A percentile compares a stretch with the other conserved stretches of the same genome.
Evolutionary conservation across 805 yeast genomes (phyloP).

Genomic region (Metschnikowia peoriensis): DNA sequence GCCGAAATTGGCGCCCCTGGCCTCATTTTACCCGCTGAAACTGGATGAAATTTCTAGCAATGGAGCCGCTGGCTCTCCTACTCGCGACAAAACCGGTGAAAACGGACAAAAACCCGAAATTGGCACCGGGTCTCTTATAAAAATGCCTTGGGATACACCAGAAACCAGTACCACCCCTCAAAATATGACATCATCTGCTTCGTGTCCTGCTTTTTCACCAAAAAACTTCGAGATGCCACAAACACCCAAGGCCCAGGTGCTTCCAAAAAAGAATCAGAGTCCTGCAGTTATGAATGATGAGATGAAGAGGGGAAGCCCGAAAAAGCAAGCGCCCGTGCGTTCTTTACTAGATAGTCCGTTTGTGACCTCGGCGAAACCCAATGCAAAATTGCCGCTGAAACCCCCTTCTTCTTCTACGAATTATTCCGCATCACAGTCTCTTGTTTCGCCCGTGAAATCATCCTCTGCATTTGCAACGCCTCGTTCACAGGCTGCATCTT

Average conservation of each 20-base stretch:
- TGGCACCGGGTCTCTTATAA: background rate
- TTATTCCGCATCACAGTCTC: too few relatives aligned
- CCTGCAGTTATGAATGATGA: too few relatives aligned
- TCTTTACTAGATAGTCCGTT: constrained; percentile 13
- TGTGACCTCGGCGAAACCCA: background rate
- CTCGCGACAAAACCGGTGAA: background rate
- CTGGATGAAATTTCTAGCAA: background rate
- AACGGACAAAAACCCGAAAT: background rate
- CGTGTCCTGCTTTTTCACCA: constrained; percentile 8
- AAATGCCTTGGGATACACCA: constrained; percentile 1
- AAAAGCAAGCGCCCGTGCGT: constrained; percentile 7
- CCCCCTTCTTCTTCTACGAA: too few relatives aligned
- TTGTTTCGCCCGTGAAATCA: constrained; percentile 2
- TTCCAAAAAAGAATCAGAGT: background rate
- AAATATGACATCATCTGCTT: constrained; percentile 4
- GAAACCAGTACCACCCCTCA: background rate
- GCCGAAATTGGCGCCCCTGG: constrained; percentile 22
- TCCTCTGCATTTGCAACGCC: constrained; percentile 12
- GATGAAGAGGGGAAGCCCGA: background rate
- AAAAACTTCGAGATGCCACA: background rate
- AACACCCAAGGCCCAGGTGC: background rate
- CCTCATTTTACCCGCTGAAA: constrained; percentile 1
- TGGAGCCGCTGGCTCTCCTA: background rate
- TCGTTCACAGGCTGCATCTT: constrained; percentile 1
- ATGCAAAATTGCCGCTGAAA: background rate